Evolutionary conservation across 176 grass and related monocot species (phyloP).

Genomic region (Paspalum vaginatum): DNA sequence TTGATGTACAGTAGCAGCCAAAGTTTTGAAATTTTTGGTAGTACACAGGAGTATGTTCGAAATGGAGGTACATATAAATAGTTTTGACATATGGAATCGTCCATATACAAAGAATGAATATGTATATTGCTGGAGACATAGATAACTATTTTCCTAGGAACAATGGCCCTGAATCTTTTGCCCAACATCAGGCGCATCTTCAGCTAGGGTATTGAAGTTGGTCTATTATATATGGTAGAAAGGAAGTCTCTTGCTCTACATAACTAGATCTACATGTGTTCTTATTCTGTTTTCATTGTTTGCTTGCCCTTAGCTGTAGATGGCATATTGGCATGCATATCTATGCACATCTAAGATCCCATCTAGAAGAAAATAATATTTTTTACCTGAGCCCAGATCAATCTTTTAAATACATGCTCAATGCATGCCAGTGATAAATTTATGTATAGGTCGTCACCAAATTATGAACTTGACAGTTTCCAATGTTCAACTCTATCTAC

Average conservation of each 20-base stretch:
- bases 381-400: background rate
- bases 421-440: background rate
- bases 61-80: no score
- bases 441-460: slow-evolving; percentile 13
- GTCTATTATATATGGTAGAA: background rate
- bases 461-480: slow-evolving; percentile 42
- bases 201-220: slow-evolving; percentile 47
- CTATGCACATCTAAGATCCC: slow-evolving; percentile 54
- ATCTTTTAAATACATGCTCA: slow-evolving; percentile 5
- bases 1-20: no score
- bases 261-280: slow-evolving; percentile 35
- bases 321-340: slow-evolving; percentile 29
- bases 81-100: no score
- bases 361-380: slow-evolving; percentile 44
- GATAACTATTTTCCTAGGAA: slow-evolving; percentile 29
- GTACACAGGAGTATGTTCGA: no score
- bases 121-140: background rate
- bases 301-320: slow-evolving; percentile 42
- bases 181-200: slow-evolving; percentile 58
- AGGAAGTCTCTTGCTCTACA: slow-evolving; percentile 1
- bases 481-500: background rate
- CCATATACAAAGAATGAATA: no score
- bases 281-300: slow-evolving; percentile 34
- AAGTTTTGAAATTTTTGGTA: no score
- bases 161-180: slow-evolving; percentile 56